phyloP scores from a whole-genome alignment of 2,329 filamentous ascomycete species.

The Pezicula neosporulosa region DNA sequence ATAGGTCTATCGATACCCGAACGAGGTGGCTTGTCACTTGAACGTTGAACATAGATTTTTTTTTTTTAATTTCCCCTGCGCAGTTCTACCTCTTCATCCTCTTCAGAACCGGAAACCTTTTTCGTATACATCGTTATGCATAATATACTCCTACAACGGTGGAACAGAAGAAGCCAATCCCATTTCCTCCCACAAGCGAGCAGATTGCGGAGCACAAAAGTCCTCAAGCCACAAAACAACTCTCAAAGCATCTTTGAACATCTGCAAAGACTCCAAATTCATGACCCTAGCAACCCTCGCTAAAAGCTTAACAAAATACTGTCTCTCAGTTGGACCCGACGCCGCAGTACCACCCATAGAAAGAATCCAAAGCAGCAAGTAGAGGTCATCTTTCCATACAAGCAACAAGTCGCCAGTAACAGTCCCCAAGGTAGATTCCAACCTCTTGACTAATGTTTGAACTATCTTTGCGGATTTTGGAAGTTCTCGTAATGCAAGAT shows the following conservation, averaged over 20 bases:
- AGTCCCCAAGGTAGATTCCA: background rate
- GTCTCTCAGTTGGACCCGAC: background rate
- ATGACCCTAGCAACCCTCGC: background rate
- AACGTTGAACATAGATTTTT: no score
- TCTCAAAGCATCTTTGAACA: background rate
- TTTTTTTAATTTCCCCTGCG: no score
- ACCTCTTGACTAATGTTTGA: background rate
- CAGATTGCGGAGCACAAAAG: background rate
- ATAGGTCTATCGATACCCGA: no score
- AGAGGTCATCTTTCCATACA: background rate
- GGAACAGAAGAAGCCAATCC: background rate
- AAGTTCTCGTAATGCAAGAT: background rate
- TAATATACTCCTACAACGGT: no score
- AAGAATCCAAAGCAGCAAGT: background rate
- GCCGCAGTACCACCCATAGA: background rate
- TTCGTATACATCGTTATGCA: no score
- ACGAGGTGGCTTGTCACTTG: no score
- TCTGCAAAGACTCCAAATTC: background rate
- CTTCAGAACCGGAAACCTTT: no score
- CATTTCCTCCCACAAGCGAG: background rate
- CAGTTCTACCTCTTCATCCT: no score
- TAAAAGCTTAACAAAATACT: background rate
- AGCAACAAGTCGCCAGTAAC: background rate
- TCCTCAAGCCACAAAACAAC: background rate
- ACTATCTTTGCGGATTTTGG: background rate